phyloP scores from a whole-genome alignment of 2,329 filamentous ascomycete species.

The Calonectria leucothoes region DNA sequence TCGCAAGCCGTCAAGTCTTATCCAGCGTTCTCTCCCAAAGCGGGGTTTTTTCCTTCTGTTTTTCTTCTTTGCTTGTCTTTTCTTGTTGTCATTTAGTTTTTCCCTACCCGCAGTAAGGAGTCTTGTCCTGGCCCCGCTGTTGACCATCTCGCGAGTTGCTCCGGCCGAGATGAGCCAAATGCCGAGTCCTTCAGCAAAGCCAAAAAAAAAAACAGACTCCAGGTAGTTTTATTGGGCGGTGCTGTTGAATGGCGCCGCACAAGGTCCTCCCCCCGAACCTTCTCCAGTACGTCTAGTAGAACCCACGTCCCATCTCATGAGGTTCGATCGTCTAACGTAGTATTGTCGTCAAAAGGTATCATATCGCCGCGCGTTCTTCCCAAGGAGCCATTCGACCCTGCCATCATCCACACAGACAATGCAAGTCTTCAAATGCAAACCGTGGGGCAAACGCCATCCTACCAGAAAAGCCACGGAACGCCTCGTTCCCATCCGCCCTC shows the following conservation, averaged over 20 bases:
- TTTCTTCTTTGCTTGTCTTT: slow-evolving; percentile 38
- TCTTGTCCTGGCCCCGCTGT: slow-evolving; percentile 20
- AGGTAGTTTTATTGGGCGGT: slow-evolving; percentile 11
- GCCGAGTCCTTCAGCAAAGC: slow-evolving; percentile 20
- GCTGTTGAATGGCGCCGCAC: slow-evolving; percentile 6
- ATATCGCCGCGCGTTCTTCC: slow-evolving; percentile 42
- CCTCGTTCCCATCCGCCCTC: slow-evolving; percentile 35
- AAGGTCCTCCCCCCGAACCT: slow-evolving; percentile 21
- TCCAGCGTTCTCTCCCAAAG: slow-evolving; percentile 40
- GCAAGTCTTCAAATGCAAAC: slow-evolving; percentile 42
- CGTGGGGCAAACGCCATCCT: slow-evolving; percentile 38
- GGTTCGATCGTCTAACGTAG: slow-evolving; percentile 48
- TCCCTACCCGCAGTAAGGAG: slow-evolving; percentile 29
- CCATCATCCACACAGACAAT: slow-evolving; percentile 41
- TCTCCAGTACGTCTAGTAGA: slow-evolving; percentile 41
- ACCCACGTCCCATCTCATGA: slow-evolving; percentile 40
- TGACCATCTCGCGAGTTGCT: slow-evolving; percentile 25
- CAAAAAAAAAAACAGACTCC: slow-evolving; percentile 26
- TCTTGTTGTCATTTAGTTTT: slow-evolving; percentile 31
- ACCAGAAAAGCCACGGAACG: slow-evolving; percentile 41
- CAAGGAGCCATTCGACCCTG: slow-evolving; percentile 39
- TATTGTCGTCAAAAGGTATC: slow-evolving; percentile 51
- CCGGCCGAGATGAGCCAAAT: slow-evolving; percentile 24
- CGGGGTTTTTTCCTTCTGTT: slow-evolving; percentile 40
- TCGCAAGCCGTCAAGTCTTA: slow-evolving; percentile 36